phyloP scores from a whole-genome alignment of 108 stramenopile species.

The Fragilaria crotonensis region DNA sequence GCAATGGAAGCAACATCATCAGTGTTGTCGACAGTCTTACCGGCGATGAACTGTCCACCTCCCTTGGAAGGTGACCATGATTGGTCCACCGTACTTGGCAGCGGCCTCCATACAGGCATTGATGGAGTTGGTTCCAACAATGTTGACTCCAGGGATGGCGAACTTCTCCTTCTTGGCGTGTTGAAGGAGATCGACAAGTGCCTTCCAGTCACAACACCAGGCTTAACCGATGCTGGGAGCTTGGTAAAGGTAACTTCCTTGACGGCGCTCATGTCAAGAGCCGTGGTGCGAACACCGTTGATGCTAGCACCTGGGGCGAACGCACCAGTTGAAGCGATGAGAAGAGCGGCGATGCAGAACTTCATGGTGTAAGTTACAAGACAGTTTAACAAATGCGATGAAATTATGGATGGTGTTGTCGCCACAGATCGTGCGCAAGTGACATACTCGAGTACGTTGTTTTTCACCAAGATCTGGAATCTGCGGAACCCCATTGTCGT shows the following conservation, averaged over 20 bases:
- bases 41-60: conserved; percentile 91
- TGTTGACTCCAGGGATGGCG: conserved; percentile 95
- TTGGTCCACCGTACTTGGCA: conserved; percentile 83
- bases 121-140: conserved; percentile 87
- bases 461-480: too few species aligned
- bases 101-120: conserved; percentile 94
- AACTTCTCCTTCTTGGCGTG: conserved; percentile 75
- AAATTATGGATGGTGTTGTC: too few species aligned
- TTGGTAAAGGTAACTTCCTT: conserved; percentile 70
- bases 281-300: conserved; percentile 30
- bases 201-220: conserved; percentile 89
- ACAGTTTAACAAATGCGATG: too few species aligned
- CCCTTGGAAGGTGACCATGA: conserved; percentile 93
- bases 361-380: too few species aligned
- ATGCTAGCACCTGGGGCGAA: conserved; percentile 50
- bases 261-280: conserved; percentile 51
- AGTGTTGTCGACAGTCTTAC: conserved; percentile 83
- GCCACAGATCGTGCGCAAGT: too few species aligned
- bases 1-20: conserved; percentile 85
- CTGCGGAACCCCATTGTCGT: too few species aligned
- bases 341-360: too few species aligned
- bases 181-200: conserved; percentile 78
- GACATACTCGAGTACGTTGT: too few species aligned
- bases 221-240: conserved; percentile 84
- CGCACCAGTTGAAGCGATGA: conserved; percentile 40